phyloP scores from a whole-genome alignment of 1,139 yeast species.

The Magnusiomyces sp. region DNA sequence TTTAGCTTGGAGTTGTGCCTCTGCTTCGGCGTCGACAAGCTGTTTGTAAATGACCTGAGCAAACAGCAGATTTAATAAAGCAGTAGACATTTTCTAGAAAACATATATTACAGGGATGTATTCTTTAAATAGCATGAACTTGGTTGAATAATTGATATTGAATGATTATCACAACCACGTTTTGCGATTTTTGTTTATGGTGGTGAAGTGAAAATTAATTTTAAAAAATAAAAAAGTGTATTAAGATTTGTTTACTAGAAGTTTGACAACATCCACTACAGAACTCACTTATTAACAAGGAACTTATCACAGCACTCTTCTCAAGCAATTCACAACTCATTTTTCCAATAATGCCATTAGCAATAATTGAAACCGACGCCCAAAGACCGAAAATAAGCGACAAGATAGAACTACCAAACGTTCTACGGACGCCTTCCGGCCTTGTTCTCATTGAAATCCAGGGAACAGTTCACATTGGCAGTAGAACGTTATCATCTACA shows the following conservation, averaged over 20 bases:
- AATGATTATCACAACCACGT: too few relatives aligned
- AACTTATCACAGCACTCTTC: too few relatives aligned
- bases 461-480: slow-evolving; percentile 28
- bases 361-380: not conserved
- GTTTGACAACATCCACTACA: too few relatives aligned
- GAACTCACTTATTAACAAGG: too few relatives aligned
- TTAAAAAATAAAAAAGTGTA: not conserved
- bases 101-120: not conserved
- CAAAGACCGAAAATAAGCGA: not conserved
- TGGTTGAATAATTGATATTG: not conserved
- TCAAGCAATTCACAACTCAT: not conserved
- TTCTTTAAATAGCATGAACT: not conserved
- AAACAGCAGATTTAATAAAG: slow-evolving; percentile 26
- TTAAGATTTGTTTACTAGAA: not conserved
- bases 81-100: slow-evolving; percentile 24
- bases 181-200: too few relatives aligned
- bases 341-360: not conserved
- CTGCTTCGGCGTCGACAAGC: slow-evolving; percentile 21
- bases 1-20: slow-evolving; percentile 5
- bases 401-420: slow-evolving; percentile 18
- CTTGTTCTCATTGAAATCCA: slow-evolving; percentile 29
- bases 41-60: slow-evolving; percentile 29
- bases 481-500: slow-evolving; percentile 17
- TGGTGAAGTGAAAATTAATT: not conserved
- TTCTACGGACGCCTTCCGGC: slow-evolving; percentile 28